Conservation (phyloP, 169 alveolate genomes). For the Theileria annulata region DNA sequence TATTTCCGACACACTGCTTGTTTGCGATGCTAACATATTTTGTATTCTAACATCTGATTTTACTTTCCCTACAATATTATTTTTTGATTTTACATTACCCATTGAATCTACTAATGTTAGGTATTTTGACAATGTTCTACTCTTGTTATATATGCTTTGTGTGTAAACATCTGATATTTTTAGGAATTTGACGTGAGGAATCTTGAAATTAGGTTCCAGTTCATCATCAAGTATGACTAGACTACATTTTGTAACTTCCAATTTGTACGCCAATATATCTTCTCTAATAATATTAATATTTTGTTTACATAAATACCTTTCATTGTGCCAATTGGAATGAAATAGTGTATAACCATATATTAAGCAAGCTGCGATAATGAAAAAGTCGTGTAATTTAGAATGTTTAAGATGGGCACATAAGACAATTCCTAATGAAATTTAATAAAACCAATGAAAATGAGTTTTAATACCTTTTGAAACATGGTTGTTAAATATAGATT, state of each 20-base stretch:
- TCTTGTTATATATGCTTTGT: constrained; percentile 43
- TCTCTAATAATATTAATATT: constrained; percentile 18
- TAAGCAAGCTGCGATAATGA: constrained; percentile 63
- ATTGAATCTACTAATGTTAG: constrained; percentile 62
- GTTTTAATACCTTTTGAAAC: constrained; percentile 36
- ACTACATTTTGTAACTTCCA: constrained; percentile 52
- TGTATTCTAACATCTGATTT: constrained; percentile 59
- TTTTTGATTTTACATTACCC: constrained; percentile 1
- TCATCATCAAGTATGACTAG: constrained; percentile 66
- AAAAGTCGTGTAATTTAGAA: constrained; percentile 63
- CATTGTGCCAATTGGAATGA: constrained; percentile 66
- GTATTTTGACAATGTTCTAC: constrained; percentile 49
- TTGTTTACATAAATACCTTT: constrained; percentile 4
- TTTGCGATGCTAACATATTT: constrained; percentile 55
- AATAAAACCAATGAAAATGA: not conserved
- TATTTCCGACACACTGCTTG: constrained; percentile 33
- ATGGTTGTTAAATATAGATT: constrained; percentile 52
- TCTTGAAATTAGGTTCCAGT: constrained; percentile 51
- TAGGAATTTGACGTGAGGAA: constrained; percentile 61
- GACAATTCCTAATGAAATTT: constrained; percentile 44
- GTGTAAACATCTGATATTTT: constrained; percentile 63
- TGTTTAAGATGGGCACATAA: constrained; percentile 68
- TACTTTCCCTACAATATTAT: constrained; percentile 36
- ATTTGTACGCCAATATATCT: constrained; percentile 48
- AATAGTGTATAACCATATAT: constrained; percentile 60